These are phyloP conservation scores for Pleochaeta shiraiana DNA, from an alignment of 2,329 filamentous ascomycete genomes.

Conservation along the genomic window DNA sequence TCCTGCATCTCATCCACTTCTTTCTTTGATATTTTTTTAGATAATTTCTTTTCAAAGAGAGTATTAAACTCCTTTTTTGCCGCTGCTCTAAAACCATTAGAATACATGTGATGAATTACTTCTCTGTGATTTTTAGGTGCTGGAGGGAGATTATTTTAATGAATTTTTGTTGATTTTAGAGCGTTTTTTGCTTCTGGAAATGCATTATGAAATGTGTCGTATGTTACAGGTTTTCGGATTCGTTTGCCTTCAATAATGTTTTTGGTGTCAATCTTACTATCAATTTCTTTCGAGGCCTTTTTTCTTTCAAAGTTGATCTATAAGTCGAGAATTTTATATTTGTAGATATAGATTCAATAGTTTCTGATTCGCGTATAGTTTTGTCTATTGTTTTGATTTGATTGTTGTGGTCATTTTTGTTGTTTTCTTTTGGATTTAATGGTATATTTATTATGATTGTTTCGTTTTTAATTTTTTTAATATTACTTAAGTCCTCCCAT, in stretches of 20 bases:
- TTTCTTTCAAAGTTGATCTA: background rate
- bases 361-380: background rate
- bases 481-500: background rate
- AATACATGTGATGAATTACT: background rate
- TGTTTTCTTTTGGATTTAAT: background rate
- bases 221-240: background rate
- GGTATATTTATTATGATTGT: background rate
- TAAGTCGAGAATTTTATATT: background rate
- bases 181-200: background rate
- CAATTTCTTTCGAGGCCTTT: background rate
- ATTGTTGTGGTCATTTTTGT: background rate
- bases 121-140: background rate
- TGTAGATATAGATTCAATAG: background rate
- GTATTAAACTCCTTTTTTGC: background rate
- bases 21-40: background rate
- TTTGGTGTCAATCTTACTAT: background rate
- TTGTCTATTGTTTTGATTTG: background rate
- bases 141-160: background rate
- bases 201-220: background rate
- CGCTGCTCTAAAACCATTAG: background rate
- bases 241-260: background rate
- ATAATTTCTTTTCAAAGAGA: background rate
- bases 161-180: background rate
- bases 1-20: background rate
- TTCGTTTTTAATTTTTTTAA: background rate